Percentiles rank a stretch among this genome's conserved stretches.
These are phyloP conservation scores for Thalassiosira exigua DNA, from an alignment of 352 stramenopile genomes.

Conservation along the genomic window DNA sequence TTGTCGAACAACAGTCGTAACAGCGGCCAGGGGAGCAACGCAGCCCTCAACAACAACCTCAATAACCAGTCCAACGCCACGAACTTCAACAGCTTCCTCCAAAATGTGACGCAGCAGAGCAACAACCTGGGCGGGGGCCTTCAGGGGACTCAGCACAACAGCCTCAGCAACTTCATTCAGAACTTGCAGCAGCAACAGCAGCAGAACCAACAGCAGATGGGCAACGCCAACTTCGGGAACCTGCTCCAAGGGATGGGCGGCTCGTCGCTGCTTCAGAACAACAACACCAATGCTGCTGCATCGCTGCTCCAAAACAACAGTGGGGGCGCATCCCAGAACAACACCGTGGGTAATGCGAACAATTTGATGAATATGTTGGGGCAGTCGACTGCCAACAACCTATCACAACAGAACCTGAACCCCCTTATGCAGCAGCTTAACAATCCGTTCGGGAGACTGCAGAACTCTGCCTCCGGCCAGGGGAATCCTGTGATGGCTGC, in stretches of 20 bases:
- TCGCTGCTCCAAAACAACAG: slow-evolving; percentile 40
- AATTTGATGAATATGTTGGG: slow-evolving; percentile 27
- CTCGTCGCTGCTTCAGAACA: slow-evolving; percentile 1
- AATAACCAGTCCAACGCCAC: slow-evolving; percentile 38
- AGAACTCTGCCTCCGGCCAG: slow-evolving; percentile 1
- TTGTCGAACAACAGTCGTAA: slow-evolving; percentile 8
- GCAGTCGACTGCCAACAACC: slow-evolving; percentile 5
- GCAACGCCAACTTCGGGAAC: slow-evolving; percentile 60
- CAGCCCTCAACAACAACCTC: background rate
- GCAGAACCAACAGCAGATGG: slow-evolving; percentile 15
- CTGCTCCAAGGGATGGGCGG: slow-evolving; percentile 53
- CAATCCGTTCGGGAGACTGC: slow-evolving; percentile 4
- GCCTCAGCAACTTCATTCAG: slow-evolving; percentile 7
- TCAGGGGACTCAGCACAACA: background rate
- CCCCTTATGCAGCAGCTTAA: slow-evolving; percentile 32
- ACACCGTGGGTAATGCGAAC: slow-evolving; percentile 14
- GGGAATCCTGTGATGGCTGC: slow-evolving; percentile 41
- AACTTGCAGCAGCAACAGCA: background rate
- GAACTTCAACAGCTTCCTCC: slow-evolving; percentile 61
- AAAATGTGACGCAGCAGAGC: slow-evolving; percentile 46
- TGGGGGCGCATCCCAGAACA: slow-evolving; percentile 4
- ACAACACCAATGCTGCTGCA: background rate
- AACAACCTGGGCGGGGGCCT: background rate
- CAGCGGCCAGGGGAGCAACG: background rate
- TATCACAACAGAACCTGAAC: slow-evolving; percentile 12